Base-by-base conservation (phyloP, 2,329 filamentous ascomycete genomes). In the Akanthomyces lecanii region DNA sequence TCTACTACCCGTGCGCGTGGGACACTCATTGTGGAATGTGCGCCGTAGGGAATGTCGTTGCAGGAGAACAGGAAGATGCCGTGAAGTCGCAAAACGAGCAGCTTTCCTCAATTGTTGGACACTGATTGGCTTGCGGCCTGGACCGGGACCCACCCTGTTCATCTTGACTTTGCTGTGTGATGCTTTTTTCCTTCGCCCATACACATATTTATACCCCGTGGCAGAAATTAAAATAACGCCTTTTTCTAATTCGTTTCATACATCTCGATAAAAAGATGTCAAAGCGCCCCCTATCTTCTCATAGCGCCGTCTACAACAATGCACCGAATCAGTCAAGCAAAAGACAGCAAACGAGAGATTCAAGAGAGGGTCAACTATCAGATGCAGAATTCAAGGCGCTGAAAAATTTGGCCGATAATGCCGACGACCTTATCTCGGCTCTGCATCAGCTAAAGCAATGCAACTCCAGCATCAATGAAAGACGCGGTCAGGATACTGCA, bases 1-100 rank as follows among this genome's bases (percentile, higher is more conserved):
- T 92, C 89, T 67, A 89, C 72, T 66, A 89, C 68, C 72, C 86
- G 80, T 65, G 85, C 79, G 64, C 85, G 85, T 74, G 85, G 79
- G 67, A 88, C 83, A 74, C 82, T 82, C 82, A 88, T 87, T 70
- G 79, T 85, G 74, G 70, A 54, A 36, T 55, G 5, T 30, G 23
- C 18, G 42, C 28, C 23, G 51, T 12, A 28, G 56, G 40, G 58
- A 44, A 40, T 58, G 56, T 61, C 51, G 51, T 55, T 50, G 30
- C 28, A 16, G 12, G 11, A 55, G n/a, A 8, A 42, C 18, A 38
- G 61, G 62, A 60, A 10, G 50, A 28, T 11, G 63, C 58, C 62
- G 61, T 61, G 56, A 69, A 68, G 65, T 61, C 38, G 57, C 57
- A 44, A 52, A 60, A 33, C 47, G 10, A 44, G 28, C 33, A 54